Evolutionary conservation across 345 rosid species (phyloP).

Genomic region (Syzygium aqueum): DNA sequence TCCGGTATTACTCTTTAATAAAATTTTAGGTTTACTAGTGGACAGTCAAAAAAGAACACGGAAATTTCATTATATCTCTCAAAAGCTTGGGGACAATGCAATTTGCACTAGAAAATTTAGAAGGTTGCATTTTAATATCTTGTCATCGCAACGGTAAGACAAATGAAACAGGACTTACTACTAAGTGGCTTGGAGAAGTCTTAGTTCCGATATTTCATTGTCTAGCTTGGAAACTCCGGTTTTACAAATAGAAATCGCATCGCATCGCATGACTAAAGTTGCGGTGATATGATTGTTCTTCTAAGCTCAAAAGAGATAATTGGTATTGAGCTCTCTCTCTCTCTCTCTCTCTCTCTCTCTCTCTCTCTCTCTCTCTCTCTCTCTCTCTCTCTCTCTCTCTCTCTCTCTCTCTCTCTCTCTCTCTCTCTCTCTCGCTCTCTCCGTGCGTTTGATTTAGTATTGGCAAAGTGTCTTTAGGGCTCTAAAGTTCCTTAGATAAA

Average conservation of each 20-base stretch:
- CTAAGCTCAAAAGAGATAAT: not conserved
- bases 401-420: accelerated
- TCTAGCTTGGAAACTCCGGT: not conserved
- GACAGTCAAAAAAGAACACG: not conserved
- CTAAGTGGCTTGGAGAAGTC: not conserved
- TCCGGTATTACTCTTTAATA: not conserved
- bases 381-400: accelerated
- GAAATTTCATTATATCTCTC: not conserved
- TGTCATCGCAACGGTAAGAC: accelerated
- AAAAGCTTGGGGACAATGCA: not conserved
- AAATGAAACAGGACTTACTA: not conserved
- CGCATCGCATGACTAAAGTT: not conserved
- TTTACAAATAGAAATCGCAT: not conserved
- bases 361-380: accelerated
- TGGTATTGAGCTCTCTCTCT: accelerated
- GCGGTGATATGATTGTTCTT: accelerated
- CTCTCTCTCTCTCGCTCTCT: accelerated
- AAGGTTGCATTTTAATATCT: not conserved
- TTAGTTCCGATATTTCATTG: accelerated
- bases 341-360: accelerated
- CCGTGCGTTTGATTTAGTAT: no score
- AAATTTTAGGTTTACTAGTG: not conserved
- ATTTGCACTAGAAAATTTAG: not conserved
- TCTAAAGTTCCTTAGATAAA: no score
- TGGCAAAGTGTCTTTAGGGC: no score